Base-by-base conservation (phyloP, 2,329 filamentous ascomycete species). In the Parafenestella ontariensis region DNA sequence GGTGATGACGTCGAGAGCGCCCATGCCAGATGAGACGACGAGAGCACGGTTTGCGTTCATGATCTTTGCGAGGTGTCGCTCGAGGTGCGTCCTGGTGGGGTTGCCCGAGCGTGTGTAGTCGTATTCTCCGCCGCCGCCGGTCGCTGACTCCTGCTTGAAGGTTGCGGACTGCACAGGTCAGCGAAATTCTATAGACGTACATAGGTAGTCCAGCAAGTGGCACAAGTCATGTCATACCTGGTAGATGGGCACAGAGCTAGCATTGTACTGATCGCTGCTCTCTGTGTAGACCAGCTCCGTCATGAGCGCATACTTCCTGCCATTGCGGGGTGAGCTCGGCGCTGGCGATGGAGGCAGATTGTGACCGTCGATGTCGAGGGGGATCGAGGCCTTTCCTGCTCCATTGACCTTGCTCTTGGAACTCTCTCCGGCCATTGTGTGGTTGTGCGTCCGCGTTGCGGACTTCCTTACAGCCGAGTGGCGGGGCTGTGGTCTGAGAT, bases 41-140 rank as follows among this genome's bases (percentile, higher is more conserved):
- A 99, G 85, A 9, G 92, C 91, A 52, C 96, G 90, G 69, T 88
- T 87, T 41, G 95, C 95, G 67, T 91, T 93, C 96, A 99, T 99
- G 75, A 99, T 96, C 85, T 99, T 99, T 71, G 96, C 95, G 68
- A 99, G 83, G 77, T 99, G 95, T 54, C 94, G 88, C 81, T 99
- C 95, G 59, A 99, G 86, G 72, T 99, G 95, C 29, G 94, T 96
- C 62, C 95, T 87, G 54, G 95, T 99, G 17, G 95, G 95, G 76
- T 99, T 99, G 52, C 95, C 95, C 31, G 93, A 98, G 58, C 96
- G 91, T 56, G 95, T 98, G 81, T 99, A 99, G 81, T 99, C 95
- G 78, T 98, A 99, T 77, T 98, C 93, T 71, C 86, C 82, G 64
- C 87, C 90, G 56, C 91, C 92, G 55, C 91, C 92, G 41, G 79